Evolutionary conservation across 495 filamentous ascomycete species (phyloP).

Genomic region (Trichocladium antarcticum): DNA sequence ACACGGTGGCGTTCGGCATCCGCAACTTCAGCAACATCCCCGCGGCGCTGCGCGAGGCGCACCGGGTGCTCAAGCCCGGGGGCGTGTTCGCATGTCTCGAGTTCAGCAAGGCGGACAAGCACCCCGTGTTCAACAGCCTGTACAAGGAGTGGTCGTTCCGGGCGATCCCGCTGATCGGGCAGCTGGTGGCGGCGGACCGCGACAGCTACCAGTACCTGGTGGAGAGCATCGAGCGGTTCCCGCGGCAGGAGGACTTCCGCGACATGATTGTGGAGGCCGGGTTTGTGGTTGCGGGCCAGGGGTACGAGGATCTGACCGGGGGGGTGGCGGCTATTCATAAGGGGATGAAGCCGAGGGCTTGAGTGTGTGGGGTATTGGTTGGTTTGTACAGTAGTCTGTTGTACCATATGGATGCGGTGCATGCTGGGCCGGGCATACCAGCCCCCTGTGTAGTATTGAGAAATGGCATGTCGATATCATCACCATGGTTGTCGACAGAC

Average conservation of each 20-base stretch:
- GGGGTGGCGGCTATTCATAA: conserved; percentile 95
- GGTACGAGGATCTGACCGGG: conserved; percentile 78
- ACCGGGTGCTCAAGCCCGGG: conserved; percentile 82
- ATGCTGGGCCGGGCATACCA: no score
- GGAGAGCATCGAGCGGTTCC: conserved; percentile 93
- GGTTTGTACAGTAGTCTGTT: background rate
- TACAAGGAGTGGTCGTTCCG: conserved; percentile 96
- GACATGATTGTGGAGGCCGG: conserved; percentile 83
- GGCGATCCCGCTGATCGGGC: conserved; percentile 88
- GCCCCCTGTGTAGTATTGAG: no score
- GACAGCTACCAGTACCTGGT: conserved; percentile 98
- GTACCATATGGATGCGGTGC: background rate
- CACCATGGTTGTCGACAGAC: no score
- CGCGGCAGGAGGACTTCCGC: conserved; percentile 69
- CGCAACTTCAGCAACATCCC: conserved; percentile 89
- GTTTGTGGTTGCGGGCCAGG: conserved; percentile 69
- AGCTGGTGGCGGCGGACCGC: conserved; percentile 86
- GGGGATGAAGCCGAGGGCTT: conserved; percentile 69
- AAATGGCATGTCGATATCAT: no score
- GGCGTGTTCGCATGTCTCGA: conserved; percentile 96
- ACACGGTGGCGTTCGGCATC: conserved; percentile 96
- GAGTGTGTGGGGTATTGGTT: background rate
- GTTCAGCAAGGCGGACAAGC: conserved; percentile 72
- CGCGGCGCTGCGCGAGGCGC: conserved; percentile 65
- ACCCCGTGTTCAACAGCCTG: conserved; percentile 59